Conservation (phyloP, 805 yeast species). For the Lachancea meyersii region DNA sequence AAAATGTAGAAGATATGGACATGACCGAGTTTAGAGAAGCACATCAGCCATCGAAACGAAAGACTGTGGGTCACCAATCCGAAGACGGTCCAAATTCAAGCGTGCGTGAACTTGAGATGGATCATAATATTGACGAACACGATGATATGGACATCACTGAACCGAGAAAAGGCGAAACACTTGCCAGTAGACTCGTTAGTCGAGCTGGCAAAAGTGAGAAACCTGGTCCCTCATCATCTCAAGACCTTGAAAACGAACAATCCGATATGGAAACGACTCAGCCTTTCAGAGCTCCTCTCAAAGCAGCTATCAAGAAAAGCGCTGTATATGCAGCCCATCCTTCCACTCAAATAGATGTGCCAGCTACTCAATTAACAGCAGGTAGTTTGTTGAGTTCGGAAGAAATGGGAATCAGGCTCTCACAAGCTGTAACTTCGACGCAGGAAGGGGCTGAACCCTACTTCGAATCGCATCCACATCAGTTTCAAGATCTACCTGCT, state of each 20-base stretch:
- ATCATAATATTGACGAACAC: neutral
- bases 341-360: neutral
- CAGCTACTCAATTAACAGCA: too few relatives aligned
- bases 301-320: too few relatives aligned
- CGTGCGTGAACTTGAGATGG: neutral
- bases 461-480: neutral
- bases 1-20: constrained; percentile 6
- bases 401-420: neutral
- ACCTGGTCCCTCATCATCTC: neutral
- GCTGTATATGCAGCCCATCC: neutral
- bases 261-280: constrained; percentile 6
- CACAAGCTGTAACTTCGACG: constrained; percentile 9
- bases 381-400: too few relatives aligned
- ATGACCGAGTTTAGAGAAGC: neutral
- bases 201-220: too few relatives aligned
- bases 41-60: neutral
- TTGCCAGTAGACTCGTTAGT: neutral
- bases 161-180: neutral
- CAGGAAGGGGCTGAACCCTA: neutral
- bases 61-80: neutral
- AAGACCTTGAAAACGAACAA: neutral
- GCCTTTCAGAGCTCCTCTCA: neutral
- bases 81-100: neutral
- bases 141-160: neutral
- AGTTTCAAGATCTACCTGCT: neutral